Evolutionary conservation across 139 green algal genomes (phyloP), one percentile per base, ranked within the genome.

Genomic region (Nannochloris sp.): DNA sequence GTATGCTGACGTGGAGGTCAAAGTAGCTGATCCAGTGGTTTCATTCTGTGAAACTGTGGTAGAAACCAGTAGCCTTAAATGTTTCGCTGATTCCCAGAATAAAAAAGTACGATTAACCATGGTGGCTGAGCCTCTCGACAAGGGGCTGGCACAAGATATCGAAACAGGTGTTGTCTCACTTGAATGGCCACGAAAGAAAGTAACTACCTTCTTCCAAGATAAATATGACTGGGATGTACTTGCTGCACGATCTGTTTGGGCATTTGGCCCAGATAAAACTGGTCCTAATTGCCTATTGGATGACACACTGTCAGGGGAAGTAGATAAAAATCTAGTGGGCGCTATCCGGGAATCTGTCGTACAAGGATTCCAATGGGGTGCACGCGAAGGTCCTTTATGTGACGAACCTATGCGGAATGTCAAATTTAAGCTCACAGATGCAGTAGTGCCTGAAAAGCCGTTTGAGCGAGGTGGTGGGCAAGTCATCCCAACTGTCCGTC

Each of bases 361-460:
- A 54, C 91, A 94, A 84, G 92, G 92, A 15, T 98, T 98, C 81
- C 90, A 96, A 76, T 99, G 94, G 94, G 94, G 93, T 6, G 81
- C 86, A 25, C 70, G 92, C 9, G 94, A 99, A 78, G 94, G 94
- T 1, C 94, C 94, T 7, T 79, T 99, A 51, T 97, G 92, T 72
- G 94, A 99, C 54, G 94, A 99, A 78, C 94, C 94, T 29, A 90
- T 99, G 60, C 86, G 94, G 27, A 96, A 95, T 57, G 89, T 96
- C 45, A 97, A 97, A 77, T 97, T 97, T 81, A 96, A 96, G 72
- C 78, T 97, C 9, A 73, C 88, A 25, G 83, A 89, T 65, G 87
- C 87, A 6, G 46, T 42, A 5, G 60, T 88, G 6, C 75, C 81
- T 27, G 32, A 72, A 2, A 84, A 94, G 71, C 84, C 88, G 33